These are phyloP conservation scores for Rutstroemia sp. DNA, from an alignment of 2,329 filamentous ascomycete genomes.

Conservation along the genomic window DNA sequence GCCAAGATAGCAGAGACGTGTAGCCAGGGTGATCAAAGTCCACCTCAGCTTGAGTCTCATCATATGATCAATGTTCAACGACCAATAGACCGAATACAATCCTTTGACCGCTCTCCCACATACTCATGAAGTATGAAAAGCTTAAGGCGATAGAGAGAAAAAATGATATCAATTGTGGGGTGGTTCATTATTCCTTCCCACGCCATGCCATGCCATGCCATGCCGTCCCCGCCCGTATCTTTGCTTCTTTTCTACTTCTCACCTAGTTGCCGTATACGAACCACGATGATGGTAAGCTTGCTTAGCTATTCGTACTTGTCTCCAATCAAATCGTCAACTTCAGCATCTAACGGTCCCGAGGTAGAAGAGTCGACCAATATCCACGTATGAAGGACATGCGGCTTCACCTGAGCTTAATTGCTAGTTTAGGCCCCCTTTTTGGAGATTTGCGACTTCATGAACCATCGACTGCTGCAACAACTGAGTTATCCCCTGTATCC, in stretches of 20 bases:
- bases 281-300: neutral
- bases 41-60: slow-evolving; percentile 1
- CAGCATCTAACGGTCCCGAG: neutral
- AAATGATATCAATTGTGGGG: slow-evolving; percentile 10
- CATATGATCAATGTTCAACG: slow-evolving; percentile 6
- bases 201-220: neutral
- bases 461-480: neutral
- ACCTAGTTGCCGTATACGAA: neutral
- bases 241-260: neutral
- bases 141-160: neutral
- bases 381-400: neutral
- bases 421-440: neutral
- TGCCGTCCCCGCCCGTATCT: neutral
- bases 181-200: neutral
- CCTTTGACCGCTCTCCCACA: neutral
- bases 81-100: neutral
- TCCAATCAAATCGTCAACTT: too few relatives aligned
- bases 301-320: neutral
- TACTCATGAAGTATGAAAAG: neutral
- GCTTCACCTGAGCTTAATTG: neutral
- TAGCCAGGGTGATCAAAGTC: neutral
- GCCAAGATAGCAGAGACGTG: neutral
- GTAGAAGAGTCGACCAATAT: neutral
- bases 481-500: too few relatives aligned
- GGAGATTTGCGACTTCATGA: neutral